Base-by-base conservation (phyloP, 2,329 filamentous ascomycete species). In the Sordariomycetes sp. region DNA sequence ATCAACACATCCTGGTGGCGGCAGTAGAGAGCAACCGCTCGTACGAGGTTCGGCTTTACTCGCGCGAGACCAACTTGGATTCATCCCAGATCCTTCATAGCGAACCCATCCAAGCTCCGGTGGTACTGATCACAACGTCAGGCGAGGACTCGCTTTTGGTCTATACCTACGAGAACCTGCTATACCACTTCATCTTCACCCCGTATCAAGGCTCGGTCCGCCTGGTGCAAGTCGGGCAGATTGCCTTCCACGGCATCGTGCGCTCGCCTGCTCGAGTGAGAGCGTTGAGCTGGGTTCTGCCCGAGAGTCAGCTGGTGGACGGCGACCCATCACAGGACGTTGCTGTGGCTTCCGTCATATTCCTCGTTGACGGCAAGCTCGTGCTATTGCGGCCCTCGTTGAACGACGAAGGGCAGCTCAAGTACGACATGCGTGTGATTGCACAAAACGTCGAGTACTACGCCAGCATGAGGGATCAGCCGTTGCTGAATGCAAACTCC, bases 351-450 rank as follows among this genome's bases (percentile, higher is more conserved):
- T 94, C 87, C 1, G 88, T 98, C 10, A 64, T 98, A 11, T 94
- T 98, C 49, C 69, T 98, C n/a, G 88, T 98, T 3, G 92, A 98
- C 51, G 92, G 90, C 20, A 98, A 98, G 55, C 74, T 98, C 15
- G 92, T 96, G 9, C 64, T 96, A 24, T 70, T 98, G 32, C 86
- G 93, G 43, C 90, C 92, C 2, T 88, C 86, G 1, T 67, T 86
- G 5, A 88, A 84, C 33, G 83, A 85, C 32, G 75, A 82, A 28
- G 84, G 85, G 5, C 82, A 87, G 46, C 69, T 95, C 33, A 96
- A 95, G 62, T 98, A 98, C 51, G 90, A 96, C 51, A 98, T 98
- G 92, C 82, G 88, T 8, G 82, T 96, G 39, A 82, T 98, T 51
- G 87, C 88, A 10, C 86, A 95, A 48, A 93, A 94, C 48, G 87